Base-by-base conservation (phyloP, 805 yeast genomes). In the Metschnikowia reukaufii region DNA sequence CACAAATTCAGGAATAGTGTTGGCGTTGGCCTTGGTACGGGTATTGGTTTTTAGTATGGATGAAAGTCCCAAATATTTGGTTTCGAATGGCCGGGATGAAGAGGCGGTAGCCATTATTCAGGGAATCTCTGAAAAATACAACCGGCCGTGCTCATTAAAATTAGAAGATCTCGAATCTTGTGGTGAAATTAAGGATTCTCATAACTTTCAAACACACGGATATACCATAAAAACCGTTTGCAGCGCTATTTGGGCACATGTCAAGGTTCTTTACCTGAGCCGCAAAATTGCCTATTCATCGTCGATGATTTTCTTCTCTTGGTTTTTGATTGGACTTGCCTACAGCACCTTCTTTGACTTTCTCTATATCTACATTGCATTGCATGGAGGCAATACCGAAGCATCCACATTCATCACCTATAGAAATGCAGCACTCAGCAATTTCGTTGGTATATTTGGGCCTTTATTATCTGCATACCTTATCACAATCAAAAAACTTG, bases 401-500 rank as follows among this genome's bases (percentile, higher is more conserved):
- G 42, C 38, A 12, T 36, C 45, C 1, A 41, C 42, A 15, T 36
- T 30, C 41, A 44, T 48, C 45, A 36, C 44, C 10, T 44, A 48
- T 42, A 18, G 49, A 12, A 44, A 48, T 41, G 16, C 43, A 21
- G 23, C 51, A 19, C 40, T 48, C 38, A 41, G 46, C 23, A 19
- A 45, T 27, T 47, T 47, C 15, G 50, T 47, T 18, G 47, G 47
- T 3, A 42, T 47, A 7, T 39, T 47, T 21, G 47, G 47, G 7
- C 50, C 50, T 1, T 13, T 42, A 18, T n/a, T 47, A 7, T 47
- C 50, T 8, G 50, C 47, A 6, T 39, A 29, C 13, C n/a, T 47
- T 12, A 44, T 42, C 17, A 35, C 42, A 2, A 18, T 58, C 10
- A 65, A 62, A 1, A 55, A 54, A 37, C 65, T 80, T 25, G 84